phyloP scores from a whole-genome alignment of 164 flowering plant species.

The Pachysandra terminalis region DNA sequence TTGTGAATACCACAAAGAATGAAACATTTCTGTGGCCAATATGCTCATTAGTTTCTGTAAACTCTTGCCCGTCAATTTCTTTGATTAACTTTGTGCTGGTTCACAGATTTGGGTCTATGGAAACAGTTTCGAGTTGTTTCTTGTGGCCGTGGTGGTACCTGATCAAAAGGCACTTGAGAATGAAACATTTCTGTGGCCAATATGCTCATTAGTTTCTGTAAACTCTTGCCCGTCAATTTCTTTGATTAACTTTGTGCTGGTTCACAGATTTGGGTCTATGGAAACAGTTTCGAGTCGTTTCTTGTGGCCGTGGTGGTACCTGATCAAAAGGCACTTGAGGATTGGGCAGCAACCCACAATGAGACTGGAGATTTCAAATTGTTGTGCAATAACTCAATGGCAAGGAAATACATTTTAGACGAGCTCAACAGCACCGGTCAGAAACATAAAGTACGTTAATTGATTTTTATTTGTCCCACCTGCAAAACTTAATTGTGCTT shows the following conservation, averaged over 20 bases:
- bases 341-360: conserved; percentile 65
- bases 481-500: background rate
- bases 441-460: conserved; percentile 50
- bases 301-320: conserved; percentile 93
- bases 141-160: conserved; percentile 90
- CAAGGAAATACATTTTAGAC: conserved; percentile 64
- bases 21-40: background rate
- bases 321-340: conserved; percentile 64
- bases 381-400: conserved; percentile 53
- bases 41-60: background rate
- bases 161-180: conserved; percentile 68
- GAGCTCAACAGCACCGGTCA: conserved; percentile 71
- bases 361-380: conserved; percentile 58
- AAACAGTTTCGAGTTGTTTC: conserved; percentile 91
- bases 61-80: background rate
- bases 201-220: background rate
- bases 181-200: background rate
- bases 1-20: background rate
- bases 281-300: conserved; percentile 93
- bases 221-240: background rate
- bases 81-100: background rate
- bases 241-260: background rate
- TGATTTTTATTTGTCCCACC: background rate
- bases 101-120: conserved; percentile 95
- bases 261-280: conserved; percentile 91